Evolutionary conservation across 1,284 basidiomycete genomes (phyloP), one percentile per base, ranked within the genome.

Genomic region (Phellinidium pouzarii): DNA sequence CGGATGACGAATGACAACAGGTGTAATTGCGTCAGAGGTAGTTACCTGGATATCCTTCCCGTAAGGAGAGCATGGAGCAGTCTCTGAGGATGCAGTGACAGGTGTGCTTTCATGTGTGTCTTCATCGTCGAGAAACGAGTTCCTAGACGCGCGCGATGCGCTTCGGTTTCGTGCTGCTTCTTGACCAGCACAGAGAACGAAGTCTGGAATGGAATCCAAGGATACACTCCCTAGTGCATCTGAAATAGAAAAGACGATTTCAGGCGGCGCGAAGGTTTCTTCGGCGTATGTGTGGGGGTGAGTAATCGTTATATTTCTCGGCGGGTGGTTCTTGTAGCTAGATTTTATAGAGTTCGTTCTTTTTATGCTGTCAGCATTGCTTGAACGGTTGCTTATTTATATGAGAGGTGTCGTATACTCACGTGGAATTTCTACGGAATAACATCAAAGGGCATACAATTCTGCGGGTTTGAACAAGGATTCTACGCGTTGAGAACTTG

Each of bases 131-230:
- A 20, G 22, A 22, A 12, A 22, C n/a, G 43, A 34, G 14, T 22
- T 12, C 26, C 22, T 42, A 26, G 29, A 22, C 42, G 17, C 42
- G 26, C 34, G 46, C 9, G 29, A 19, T 37, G 22, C n/a, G 40
- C 31, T 20, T n/a, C 53, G 48, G 7, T 17, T 38, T 29, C 27
- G 44, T 11, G 26, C 44, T 3, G 54, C 54, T 22, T 46, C 29
- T 14, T 34, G n/a, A n/a, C 54, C 54, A 27, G 54, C 54, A 31
- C 37, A 46, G 23, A 55, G 22, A n/a, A 55, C 54, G 4, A 23
- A n/a, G 1, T 55, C 44, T 9, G 54, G 54, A 27, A 55, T 22
- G 31, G 36, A 20, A 5, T 20, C 14, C 17, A 23, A 23, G 14
- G 40, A 14, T 1, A 19, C 12, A 11, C 42, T 20, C 11, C 17